A percentile compares a stretch with the other conserved stretches of the same genome.
Conservation (phyloP, 306 rosid species). For the Bauhinia variegata region DNA sequence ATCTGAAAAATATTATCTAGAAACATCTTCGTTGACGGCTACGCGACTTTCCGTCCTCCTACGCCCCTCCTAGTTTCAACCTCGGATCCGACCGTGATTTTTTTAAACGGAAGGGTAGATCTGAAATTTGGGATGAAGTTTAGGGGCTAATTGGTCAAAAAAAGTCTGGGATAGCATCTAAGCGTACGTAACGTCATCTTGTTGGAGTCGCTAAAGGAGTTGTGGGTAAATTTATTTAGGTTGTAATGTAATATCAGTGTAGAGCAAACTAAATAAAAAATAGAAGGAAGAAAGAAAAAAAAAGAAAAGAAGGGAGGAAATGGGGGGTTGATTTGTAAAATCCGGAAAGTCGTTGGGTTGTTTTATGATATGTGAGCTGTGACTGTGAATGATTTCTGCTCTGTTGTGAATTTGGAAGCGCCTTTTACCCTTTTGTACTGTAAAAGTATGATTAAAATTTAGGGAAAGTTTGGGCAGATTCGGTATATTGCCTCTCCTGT, state of each 20-base stretch:
- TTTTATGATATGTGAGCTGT: slow-evolving; percentile 8
- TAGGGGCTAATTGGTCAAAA: slow-evolving; percentile 41
- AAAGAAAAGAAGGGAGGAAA: too few relatives aligned
- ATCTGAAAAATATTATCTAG: slow-evolving; percentile 25
- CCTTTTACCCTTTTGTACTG: slow-evolving; percentile 42
- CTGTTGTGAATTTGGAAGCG: slow-evolving; percentile 31
- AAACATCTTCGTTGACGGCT: slow-evolving; percentile 10
- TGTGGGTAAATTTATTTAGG: slow-evolving; percentile 34
- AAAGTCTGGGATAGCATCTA: slow-evolving; percentile 20
- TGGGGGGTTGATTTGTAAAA: slow-evolving; percentile 45
- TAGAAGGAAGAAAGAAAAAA: background rate
- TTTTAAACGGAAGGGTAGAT: slow-evolving; percentile 75
- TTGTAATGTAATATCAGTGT: slow-evolving; percentile 30
- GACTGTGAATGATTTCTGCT: slow-evolving; percentile 36
- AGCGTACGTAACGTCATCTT: background rate
- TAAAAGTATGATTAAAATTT: slow-evolving; percentile 44
- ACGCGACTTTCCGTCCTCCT: slow-evolving; percentile 12
- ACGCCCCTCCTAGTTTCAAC: slow-evolving; percentile 34
- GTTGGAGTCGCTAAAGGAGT: slow-evolving; percentile 25
- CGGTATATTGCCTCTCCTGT: background rate
- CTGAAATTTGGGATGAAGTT: slow-evolving; percentile 35
- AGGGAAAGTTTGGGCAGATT: slow-evolving; percentile 40
- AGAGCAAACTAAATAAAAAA: background rate
- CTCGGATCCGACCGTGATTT: slow-evolving; percentile 64
- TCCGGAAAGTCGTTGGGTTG: slow-evolving; percentile 10